Base-by-base conservation (phyloP, 116 monocot genomes). In the Trichopus zeylanicus region DNA sequence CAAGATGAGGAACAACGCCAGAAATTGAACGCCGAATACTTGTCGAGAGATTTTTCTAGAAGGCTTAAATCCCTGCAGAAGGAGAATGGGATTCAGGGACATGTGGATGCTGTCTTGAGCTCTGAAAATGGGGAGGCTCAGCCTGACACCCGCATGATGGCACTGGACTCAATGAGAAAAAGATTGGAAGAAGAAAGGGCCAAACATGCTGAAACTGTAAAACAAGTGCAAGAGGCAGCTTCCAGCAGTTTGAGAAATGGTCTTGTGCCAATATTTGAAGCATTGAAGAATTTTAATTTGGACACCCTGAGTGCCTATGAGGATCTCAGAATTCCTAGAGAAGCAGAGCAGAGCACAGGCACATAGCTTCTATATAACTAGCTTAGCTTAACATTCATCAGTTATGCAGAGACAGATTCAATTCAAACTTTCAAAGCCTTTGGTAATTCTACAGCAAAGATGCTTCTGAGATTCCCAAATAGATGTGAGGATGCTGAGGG, bases 181-280 rank as follows among this genome's bases (percentile, higher is more conserved):
- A 86, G 66, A 72, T 63, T 79, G 34, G 84, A 87, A 39, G 83
- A 83, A 51, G 81, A 83, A 68, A 87, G 31, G 46, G 57, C 34
- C 25, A 84, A 64, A 26, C 84, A 87, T 56, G 63, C 53, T 19
- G 75, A 81, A 53, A 55, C 60, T 22, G 2, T 79, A 16, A 80
- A 67, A 30, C 62, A 66, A 31, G 56, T 79, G 22, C 63, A 87
- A 39, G 55, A 55, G 46, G 62, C 35, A 26, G 70, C 75, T 26
- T 83, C 81, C 7, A 35, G 35, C 24, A 73, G 71, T 48, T 71
- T 97, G 49, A 61, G 59, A 22, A 54, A 34, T 31, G 84, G 91
- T 25, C 53, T 97, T 34, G 33, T 68, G 27, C 87, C 84, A 16
- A 52, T 97, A 53, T 87, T 97, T 38, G 57, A 78, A 29, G 77